These are phyloP conservation scores for Aphanocladium album DNA, from an alignment of 2,329 filamentous ascomycete genomes.

Conservation along the genomic window DNA sequence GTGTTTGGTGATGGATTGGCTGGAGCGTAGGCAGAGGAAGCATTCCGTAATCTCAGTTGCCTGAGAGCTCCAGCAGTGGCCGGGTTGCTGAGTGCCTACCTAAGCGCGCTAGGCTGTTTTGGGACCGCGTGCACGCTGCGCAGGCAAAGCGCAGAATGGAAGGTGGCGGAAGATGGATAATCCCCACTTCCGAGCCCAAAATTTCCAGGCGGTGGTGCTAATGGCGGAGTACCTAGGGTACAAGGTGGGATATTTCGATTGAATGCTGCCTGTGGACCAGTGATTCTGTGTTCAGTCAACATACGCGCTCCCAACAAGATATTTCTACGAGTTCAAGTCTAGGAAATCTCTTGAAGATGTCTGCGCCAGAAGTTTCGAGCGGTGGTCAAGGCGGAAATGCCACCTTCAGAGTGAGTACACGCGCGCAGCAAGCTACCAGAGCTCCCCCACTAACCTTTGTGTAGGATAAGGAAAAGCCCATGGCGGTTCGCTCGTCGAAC, in stretches of 20 bases:
- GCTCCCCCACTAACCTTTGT: slow-evolving; percentile 33
- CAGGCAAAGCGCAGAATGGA: slow-evolving; percentile 15
- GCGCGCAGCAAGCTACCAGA: slow-evolving; percentile 25
- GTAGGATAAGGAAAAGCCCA: slow-evolving; percentile 93
- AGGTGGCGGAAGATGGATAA: slow-evolving; percentile 33
- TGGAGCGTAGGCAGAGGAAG: slow-evolving; percentile 29
- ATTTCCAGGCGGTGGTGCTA: slow-evolving; percentile 29
- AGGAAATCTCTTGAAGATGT: slow-evolving; percentile 39
- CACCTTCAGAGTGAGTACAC: slow-evolving; percentile 50
- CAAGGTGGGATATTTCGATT: slow-evolving; percentile 34
- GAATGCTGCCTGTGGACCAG: slow-evolving; percentile 27
- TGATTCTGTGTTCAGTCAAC: slow-evolving; percentile 26
- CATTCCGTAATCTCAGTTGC: slow-evolving; percentile 39
- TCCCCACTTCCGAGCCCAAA: slow-evolving; percentile 35
- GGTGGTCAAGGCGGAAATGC: slow-evolving; percentile 43
- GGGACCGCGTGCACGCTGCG: slow-evolving; percentile 15
- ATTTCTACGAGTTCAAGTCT: slow-evolving; percentile 1
- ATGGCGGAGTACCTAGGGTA: slow-evolving; percentile 35
- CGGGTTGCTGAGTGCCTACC: slow-evolving; percentile 17
- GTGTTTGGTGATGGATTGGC: slow-evolving; percentile 22
- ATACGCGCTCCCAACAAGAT: slow-evolving; percentile 17
- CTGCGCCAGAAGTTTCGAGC: slow-evolving; percentile 31
- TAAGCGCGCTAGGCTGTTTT: slow-evolving; percentile 20
- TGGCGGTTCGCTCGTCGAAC: slow-evolving; percentile 92
- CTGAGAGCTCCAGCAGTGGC: slow-evolving; percentile 33